Evolutionary conservation across 441 rosid species (phyloP).

Genomic region (Kokia cookei): DNA sequence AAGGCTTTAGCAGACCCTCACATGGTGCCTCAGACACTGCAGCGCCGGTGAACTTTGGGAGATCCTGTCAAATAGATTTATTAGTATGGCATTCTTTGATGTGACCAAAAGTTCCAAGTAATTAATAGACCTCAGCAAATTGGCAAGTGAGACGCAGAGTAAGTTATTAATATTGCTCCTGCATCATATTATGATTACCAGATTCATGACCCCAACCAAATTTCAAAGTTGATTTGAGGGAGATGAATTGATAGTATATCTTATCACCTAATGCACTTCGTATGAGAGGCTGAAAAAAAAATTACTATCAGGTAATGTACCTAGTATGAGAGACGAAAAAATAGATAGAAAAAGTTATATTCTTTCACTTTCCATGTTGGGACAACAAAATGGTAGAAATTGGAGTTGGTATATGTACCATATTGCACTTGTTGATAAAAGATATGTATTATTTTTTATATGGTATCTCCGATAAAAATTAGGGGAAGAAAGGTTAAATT

Average conservation of each 20-base stretch:
- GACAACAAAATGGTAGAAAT: background rate
- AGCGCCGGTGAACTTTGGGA: conserved; percentile 23
- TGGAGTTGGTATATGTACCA: background rate
- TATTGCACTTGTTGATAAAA: background rate
- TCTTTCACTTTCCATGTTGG: background rate
- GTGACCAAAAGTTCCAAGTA: background rate
- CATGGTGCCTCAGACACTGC: conserved; percentile 17
- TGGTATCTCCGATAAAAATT: background rate
- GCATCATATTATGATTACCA: background rate
- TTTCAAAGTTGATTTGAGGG: background rate
- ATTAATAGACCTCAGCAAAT: background rate
- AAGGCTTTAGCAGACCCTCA: conserved; percentile 34
- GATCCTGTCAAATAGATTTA: conserved; percentile 28
- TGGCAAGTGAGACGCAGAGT: background rate
- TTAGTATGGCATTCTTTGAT: conserved; percentile 1
- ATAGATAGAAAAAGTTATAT: background rate
- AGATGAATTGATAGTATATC: background rate
- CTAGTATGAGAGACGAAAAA: too few relatives aligned
- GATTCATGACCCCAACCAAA: background rate
- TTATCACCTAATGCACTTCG: background rate
- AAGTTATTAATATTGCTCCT: background rate
- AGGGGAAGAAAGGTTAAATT: background rate
- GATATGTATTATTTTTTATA: background rate
- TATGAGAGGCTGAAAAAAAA: background rate
- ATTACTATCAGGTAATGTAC: too few relatives aligned